These are phyloP conservation scores for Cystobasidiaceae sp. DNA, from an alignment of 1,284 basidiomycete species.

Conservation along the genomic window DNA sequence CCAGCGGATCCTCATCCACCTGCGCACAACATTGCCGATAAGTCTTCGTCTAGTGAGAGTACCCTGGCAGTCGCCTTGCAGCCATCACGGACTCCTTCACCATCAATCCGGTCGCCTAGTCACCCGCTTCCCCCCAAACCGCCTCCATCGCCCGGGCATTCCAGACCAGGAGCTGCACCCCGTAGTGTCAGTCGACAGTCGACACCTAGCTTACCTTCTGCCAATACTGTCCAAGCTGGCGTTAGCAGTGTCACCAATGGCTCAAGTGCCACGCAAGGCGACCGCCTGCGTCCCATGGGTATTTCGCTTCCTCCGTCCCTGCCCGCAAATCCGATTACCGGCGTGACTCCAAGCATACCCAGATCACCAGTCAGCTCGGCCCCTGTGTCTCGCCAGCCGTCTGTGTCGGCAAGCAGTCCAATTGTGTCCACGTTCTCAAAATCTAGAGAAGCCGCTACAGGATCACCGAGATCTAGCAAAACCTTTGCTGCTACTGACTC, in stretches of 20 bases:
- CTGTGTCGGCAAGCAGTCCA: slow-evolving; percentile 3
- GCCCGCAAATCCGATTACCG: slow-evolving; percentile 6
- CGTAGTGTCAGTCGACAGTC: neutral
- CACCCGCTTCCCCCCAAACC: slow-evolving; percentile 22
- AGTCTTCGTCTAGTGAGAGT: too few relatives aligned
- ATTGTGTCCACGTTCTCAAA: slow-evolving; percentile 12
- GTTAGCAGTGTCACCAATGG: neutral
- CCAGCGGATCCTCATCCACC: neutral
- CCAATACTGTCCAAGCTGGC: neutral
- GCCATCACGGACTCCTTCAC: too few relatives aligned
- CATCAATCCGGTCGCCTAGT: neutral
- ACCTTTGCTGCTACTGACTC: neutral
- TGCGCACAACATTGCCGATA: neutral
- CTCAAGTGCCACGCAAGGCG: neutral
- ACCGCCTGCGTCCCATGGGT: neutral
- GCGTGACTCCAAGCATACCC: neutral
- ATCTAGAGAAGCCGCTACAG: neutral
- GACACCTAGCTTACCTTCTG: neutral
- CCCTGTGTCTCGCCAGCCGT: neutral
- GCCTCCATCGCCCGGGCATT: neutral
- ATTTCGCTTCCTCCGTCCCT: neutral
- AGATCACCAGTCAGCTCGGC: slow-evolving; percentile 1
- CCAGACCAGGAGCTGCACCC: neutral
- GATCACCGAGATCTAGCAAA: neutral
- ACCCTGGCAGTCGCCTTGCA: too few relatives aligned